phyloP scores from a whole-genome alignment of 2,329 filamentous ascomycete genomes.

The Furcasterigmium furcatum region DNA sequence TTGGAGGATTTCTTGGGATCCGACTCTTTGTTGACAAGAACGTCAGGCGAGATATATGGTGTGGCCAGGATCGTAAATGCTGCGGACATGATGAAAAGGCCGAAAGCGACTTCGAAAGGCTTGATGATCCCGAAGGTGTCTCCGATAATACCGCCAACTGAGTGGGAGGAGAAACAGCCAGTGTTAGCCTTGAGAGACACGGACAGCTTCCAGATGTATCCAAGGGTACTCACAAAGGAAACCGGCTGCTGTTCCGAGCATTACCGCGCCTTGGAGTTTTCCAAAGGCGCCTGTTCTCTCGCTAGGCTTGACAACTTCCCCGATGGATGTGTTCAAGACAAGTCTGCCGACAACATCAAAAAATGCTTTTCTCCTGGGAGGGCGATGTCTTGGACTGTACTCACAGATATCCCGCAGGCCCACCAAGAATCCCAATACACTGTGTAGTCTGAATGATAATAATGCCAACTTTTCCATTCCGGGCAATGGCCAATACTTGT shows the following conservation, averaged over 20 bases:
- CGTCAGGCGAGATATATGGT: too few species aligned
- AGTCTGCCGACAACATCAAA: conserved; percentile 30
- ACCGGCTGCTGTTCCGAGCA: conserved; percentile 63
- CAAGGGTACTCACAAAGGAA: conserved; percentile 47
- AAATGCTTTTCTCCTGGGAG: background rate
- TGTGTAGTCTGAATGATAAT: too few species aligned
- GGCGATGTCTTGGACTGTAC: too few species aligned
- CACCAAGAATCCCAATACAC: too few species aligned
- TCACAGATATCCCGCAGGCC: too few species aligned
- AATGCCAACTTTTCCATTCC: too few species aligned
- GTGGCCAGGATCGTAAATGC: conserved; percentile 26
- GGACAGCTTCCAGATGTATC: too few species aligned
- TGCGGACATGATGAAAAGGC: conserved; percentile 18
- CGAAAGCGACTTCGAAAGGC: conserved; percentile 58
- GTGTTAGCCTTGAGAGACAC: too few species aligned
- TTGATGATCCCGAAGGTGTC: conserved; percentile 59
- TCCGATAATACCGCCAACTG: conserved; percentile 61
- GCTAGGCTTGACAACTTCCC: conserved; percentile 58
- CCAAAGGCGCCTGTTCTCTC: conserved; percentile 64
- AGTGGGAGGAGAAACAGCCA: background rate
- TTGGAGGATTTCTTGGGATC: too few species aligned
- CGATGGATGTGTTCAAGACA: conserved; percentile 65
- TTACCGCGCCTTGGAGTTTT: conserved; percentile 61
- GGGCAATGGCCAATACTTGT: too few species aligned
- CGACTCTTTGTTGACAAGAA: too few species aligned